Percentiles rank a stretch among this genome's conserved stretches.
These are phyloP conservation scores for Colletotrichum cuscutae DNA, from an alignment of 2,329 filamentous ascomycete species.

Conservation along the genomic window DNA sequence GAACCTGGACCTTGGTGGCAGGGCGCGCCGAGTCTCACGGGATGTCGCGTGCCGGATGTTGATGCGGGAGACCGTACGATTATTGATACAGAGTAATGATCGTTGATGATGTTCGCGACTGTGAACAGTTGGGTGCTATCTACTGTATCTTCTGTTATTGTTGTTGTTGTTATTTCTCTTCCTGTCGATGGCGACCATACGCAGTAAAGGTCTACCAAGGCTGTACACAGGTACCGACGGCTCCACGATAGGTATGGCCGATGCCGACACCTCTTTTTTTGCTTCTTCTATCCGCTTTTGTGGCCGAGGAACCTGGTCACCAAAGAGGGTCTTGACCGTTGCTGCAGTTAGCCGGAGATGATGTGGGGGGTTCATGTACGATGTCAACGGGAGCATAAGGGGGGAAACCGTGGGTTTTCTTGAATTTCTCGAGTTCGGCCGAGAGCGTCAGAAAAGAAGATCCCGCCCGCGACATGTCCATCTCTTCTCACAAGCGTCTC, in stretches of 20 bases:
- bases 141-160: neutral
- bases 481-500: neutral
- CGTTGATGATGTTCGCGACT: neutral
- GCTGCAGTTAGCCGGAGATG: constrained; percentile 32
- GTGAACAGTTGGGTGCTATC: neutral
- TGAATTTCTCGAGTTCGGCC: neutral
- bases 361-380: constrained; percentile 15
- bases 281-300: constrained; percentile 12
- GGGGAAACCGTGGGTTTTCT: neutral
- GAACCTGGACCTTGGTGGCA: constrained; percentile 3
- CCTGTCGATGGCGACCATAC: constrained; percentile 3
- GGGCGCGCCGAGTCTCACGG: neutral
- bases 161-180: neutral
- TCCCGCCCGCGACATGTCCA: too few relatives aligned
- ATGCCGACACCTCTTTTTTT: constrained; percentile 4
- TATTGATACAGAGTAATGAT: neutral
- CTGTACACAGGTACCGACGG: neutral
- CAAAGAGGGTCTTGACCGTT: constrained; percentile 31
- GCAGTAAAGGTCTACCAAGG: neutral
- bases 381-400: neutral
- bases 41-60: constrained; percentile 14
- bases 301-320: constrained; percentile 10
- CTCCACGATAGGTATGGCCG: neutral
- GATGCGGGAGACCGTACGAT: neutral
- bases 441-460: neutral